Evolutionary conservation across 1,139 yeast genomes (phyloP).

Genomic region (Lodderomyces pseudojiufengensis): DNA sequence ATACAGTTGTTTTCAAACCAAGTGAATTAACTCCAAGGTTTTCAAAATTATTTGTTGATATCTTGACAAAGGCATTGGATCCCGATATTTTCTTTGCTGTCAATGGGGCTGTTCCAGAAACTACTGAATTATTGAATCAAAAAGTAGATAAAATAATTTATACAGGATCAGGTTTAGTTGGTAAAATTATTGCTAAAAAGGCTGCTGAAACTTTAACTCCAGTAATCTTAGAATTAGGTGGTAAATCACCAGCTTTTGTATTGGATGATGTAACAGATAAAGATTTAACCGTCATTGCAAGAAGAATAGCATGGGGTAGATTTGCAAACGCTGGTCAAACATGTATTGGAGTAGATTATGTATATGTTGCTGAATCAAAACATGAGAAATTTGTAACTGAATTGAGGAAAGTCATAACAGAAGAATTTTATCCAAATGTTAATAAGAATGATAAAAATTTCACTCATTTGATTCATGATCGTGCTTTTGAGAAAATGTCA

Average conservation of each 20-base stretch:
- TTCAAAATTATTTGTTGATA: conserved; percentile 48
- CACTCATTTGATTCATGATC: conserved; percentile 62
- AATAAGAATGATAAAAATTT: conserved; percentile 32
- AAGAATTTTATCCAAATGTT: conserved; percentile 32
- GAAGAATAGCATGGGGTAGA: conserved; percentile 75
- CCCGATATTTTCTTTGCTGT: conserved; percentile 58
- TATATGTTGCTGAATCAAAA: conserved; percentile 57
- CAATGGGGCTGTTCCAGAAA: conserved; percentile 71
- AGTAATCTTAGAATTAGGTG: conserved; percentile 78
- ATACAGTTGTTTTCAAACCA: conserved; percentile 75
- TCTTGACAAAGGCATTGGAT: conserved; percentile 51
- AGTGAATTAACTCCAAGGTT: conserved; percentile 70
- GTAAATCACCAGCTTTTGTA: conserved; percentile 79
- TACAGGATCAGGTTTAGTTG: conserved; percentile 78
- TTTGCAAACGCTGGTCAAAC: conserved; percentile 82
- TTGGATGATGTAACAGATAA: conserved; percentile 45
- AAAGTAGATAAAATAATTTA: conserved; percentile 79
- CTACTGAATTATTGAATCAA: conserved; percentile 58
- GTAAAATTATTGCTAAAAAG: conserved; percentile 68
- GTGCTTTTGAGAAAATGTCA: conserved; percentile 51
- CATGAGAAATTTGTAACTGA: conserved; percentile 49
- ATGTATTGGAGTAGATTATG: conserved; percentile 85
- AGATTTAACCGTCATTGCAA: conserved; percentile 51
- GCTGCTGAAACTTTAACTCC: conserved; percentile 88
- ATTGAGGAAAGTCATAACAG: conserved; percentile 35